Conservation (phyloP, 352 stramenopile species). For the Nothophytophthora sp. region DNA sequence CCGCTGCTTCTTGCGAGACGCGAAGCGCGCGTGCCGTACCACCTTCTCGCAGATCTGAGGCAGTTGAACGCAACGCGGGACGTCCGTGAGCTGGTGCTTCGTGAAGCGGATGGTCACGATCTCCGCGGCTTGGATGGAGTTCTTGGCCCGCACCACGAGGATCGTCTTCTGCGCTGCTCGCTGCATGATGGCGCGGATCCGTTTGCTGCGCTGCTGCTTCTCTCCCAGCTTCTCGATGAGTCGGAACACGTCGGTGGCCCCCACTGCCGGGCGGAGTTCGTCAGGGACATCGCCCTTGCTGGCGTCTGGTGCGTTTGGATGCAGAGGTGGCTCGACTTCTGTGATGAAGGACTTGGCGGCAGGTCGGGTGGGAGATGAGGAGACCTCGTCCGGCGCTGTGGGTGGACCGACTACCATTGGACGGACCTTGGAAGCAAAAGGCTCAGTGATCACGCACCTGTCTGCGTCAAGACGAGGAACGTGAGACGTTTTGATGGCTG, state of each 20-base stretch:
- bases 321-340: slow-evolving; percentile 24
- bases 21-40: slow-evolving; percentile 38
- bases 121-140: slow-evolving; percentile 65
- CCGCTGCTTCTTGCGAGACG: slow-evolving; percentile 24
- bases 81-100: slow-evolving; percentile 43
- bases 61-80: slow-evolving; percentile 55
- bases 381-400: no score
- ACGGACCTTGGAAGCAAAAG: no score
- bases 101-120: slow-evolving; percentile 66
- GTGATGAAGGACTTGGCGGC: slow-evolving; percentile 46
- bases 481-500: no score
- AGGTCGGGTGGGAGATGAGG: no score
- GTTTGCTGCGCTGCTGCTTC: slow-evolving; percentile 52
- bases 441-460: no score
- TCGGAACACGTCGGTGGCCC: slow-evolving; percentile 41
- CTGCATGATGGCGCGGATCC: slow-evolving; percentile 64
- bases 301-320: not conserved
- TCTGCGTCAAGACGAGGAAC: no score
- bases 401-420: no score
- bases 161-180: slow-evolving; percentile 73
- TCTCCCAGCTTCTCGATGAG: slow-evolving; percentile 53
- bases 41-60: slow-evolving; percentile 52
- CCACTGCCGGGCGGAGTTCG: slow-evolving; percentile 15
- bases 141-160: slow-evolving; percentile 70
- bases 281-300: slow-evolving; percentile 3